Percentiles rank a stretch among this genome's conserved stretches.
These are phyloP conservation scores for Cucurbita pepo DNA, from an alignment of 306 rosid genomes.

Conservation along the genomic window DNA sequence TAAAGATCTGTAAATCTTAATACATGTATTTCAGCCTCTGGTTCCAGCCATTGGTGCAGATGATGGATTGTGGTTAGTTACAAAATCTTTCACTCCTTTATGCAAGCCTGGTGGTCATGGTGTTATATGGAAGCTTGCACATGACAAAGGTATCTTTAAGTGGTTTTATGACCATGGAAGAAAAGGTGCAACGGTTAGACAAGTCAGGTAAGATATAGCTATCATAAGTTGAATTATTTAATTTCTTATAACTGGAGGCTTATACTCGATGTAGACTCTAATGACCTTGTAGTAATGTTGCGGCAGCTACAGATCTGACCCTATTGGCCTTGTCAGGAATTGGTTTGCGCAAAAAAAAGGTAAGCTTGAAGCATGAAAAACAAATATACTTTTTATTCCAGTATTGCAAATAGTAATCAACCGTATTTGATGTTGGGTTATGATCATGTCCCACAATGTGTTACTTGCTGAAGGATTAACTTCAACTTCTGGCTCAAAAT, in stretches of 20 bases:
- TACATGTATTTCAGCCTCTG: slow-evolving; percentile 62
- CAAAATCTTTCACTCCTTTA: slow-evolving; percentile 54
- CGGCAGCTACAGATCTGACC: slow-evolving; percentile 88
- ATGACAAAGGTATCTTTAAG: slow-evolving; percentile 74
- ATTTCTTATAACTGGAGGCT: slow-evolving; percentile 2
- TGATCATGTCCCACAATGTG: background rate
- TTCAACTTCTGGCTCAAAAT: background rate
- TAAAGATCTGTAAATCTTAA: slow-evolving; percentile 4
- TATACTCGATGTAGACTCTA: slow-evolving; percentile 12
- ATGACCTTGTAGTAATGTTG: slow-evolving; percentile 71
- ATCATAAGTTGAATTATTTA: slow-evolving; percentile 1
- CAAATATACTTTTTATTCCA: background rate
- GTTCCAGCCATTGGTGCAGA: slow-evolving; percentile 83
- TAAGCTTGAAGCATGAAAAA: slow-evolving; percentile 12
- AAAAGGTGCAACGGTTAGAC: slow-evolving; percentile 89
- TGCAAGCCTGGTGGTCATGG: slow-evolving; percentile 99
- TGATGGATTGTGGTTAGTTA: slow-evolving; percentile 80
- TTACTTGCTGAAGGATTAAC: background rate
- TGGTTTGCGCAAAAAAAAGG: slow-evolving; percentile 79
- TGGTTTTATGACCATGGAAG: slow-evolving; percentile 84
- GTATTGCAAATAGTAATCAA: background rate
- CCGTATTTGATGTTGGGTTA: background rate
- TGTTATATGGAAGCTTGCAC: slow-evolving; percentile 92
- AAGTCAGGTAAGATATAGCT: slow-evolving; percentile 63
- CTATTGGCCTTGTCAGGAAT: slow-evolving; percentile 89